These are phyloP conservation scores for Aspergillus aculeatus DNA, from an alignment of 2,329 filamentous ascomycete species.

Conservation along the genomic window DNA sequence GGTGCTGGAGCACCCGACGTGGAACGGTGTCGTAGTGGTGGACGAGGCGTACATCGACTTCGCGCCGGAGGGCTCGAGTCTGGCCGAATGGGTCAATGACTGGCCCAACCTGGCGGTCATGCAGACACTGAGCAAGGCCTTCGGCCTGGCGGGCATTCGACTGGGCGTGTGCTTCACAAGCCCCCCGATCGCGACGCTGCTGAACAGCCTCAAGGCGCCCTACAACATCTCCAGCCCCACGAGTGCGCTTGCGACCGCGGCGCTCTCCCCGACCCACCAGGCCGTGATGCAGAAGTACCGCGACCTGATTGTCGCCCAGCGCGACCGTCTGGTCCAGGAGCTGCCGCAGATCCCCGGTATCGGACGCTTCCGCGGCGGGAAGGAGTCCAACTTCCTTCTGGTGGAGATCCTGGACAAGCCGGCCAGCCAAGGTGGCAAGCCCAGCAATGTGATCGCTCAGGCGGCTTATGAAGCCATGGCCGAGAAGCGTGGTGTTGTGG, in stretches of 20 bases:
- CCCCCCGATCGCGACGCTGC: conserved; percentile 69
- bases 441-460: conserved; percentile 75
- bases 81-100: conserved; percentile 88
- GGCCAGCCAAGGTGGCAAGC: conserved; percentile 57
- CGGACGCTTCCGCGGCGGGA: conserved; percentile 76
- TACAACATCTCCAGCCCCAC: conserved; percentile 94
- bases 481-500: conserved; percentile 83
- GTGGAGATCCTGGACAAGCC: conserved; percentile 77
- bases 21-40: conserved; percentile 91
- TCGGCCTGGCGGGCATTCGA: conserved; percentile 90
- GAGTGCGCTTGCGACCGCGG: conserved; percentile 73
- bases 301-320: conserved; percentile 69
- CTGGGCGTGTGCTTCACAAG: conserved; percentile 82
- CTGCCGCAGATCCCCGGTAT: conserved; percentile 74
- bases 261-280: conserved; percentile 67
- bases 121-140: conserved; percentile 98
- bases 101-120: conserved; percentile 96
- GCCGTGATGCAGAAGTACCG: conserved; percentile 70
- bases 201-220: conserved; percentile 92
- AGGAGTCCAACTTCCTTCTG: conserved; percentile 82
- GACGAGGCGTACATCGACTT: conserved; percentile 99
- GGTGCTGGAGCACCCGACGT: conserved; percentile 80
- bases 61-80: conserved; percentile 70
- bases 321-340: conserved; percentile 71
- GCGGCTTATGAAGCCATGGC: conserved; percentile 82